These are phyloP conservation scores for Leccinum sublutescens DNA, from an alignment of 768 basidiomycete species.

Conservation along the genomic window DNA sequence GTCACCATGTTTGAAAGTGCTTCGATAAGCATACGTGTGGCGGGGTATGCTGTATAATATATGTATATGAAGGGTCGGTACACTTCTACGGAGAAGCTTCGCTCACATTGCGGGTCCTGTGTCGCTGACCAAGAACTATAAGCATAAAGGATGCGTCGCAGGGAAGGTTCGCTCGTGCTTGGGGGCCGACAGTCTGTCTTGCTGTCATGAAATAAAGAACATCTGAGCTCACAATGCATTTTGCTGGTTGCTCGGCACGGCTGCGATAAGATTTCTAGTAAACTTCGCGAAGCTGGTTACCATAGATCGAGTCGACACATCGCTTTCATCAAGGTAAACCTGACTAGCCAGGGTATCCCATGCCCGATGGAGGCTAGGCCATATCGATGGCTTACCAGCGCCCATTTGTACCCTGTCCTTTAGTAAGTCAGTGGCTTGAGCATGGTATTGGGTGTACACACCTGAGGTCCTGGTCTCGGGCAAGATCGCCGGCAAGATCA, in stretches of 20 bases:
- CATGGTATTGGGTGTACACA: constrained; percentile 7
- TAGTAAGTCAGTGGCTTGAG: not conserved
- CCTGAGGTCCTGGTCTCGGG: constrained; percentile 40
- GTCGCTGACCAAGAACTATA: constrained; percentile 76
- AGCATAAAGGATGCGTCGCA: constrained; percentile 65
- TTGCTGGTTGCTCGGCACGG: constrained; percentile 66
- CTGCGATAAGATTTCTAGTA: constrained; percentile 83
- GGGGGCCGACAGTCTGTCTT: constrained; percentile 7
- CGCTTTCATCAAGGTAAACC: constrained; percentile 36
- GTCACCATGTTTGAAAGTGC: constrained; percentile 84
- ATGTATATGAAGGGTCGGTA: not conserved
- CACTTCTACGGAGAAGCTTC: constrained; percentile 5
- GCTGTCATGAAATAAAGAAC: not conserved
- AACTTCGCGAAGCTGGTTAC: constrained; percentile 65
- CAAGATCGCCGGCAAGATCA: constrained; percentile 49
- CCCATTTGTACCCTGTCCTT: constrained; percentile 37
- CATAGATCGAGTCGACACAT: constrained; percentile 38
- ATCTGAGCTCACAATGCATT: constrained; percentile 62
- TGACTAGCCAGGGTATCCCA: constrained; percentile 44
- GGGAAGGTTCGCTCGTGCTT: constrained; percentile 69
- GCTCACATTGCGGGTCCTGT: constrained; percentile 58
- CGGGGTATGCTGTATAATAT: constrained; percentile 48
- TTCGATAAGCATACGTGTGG: constrained; percentile 70
- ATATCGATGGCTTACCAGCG: constrained; percentile 43
- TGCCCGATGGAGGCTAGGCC: constrained; percentile 51